A percentile compares a stretch with the other conserved stretches of the same genome.
phyloP scores from a whole-genome alignment of 2,329 filamentous ascomycete species.

The Monosporascus sp. region DNA sequence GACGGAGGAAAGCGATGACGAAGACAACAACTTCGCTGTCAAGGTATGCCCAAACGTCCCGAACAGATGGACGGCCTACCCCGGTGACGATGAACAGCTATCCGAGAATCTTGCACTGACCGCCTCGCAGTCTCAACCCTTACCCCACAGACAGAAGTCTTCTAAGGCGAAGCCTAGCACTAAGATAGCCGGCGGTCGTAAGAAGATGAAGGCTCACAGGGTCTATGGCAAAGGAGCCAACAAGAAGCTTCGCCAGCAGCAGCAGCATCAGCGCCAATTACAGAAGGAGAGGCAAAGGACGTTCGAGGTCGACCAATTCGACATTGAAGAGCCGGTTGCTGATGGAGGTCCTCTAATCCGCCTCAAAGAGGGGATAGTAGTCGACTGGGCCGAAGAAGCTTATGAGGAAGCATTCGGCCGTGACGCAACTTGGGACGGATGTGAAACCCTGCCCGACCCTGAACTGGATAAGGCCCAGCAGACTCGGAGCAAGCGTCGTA shows the following conservation, averaged over 20 bases:
- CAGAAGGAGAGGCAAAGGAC: conserved; percentile 25
- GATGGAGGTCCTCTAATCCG: conserved; percentile 65
- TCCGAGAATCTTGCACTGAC: conserved; percentile 10
- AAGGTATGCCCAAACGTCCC: conserved; percentile 27
- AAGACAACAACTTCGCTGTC: conserved; percentile 27
- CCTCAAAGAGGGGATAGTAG: conserved; percentile 76
- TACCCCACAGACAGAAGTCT: conserved; percentile 15
- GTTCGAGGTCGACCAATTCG: conserved; percentile 17
- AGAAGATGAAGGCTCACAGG: conserved; percentile 43
- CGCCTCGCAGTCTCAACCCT: conserved; percentile 9
- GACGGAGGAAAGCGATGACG: conserved; percentile 56
- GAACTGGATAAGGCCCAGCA: conserved; percentile 61
- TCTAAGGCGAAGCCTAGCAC: conserved; percentile 1
- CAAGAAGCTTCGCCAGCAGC: conserved; percentile 30
- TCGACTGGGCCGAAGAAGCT: conserved; percentile 75
- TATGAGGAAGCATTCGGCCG: conserved; percentile 67
- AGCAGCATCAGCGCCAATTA: conserved; percentile 20
- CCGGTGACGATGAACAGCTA: not conserved
- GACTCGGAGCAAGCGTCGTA: conserved; percentile 60
- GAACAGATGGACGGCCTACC: not conserved
- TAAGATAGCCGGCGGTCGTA: conserved; percentile 33
- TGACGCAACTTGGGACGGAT: conserved; percentile 49
- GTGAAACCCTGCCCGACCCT: conserved; percentile 54
- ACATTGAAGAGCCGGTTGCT: conserved; percentile 30
- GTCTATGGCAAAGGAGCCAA: conserved; percentile 45